Evolutionary conservation across 106 monocot genomes (phyloP).

Genomic region (Allium sativum): DNA sequence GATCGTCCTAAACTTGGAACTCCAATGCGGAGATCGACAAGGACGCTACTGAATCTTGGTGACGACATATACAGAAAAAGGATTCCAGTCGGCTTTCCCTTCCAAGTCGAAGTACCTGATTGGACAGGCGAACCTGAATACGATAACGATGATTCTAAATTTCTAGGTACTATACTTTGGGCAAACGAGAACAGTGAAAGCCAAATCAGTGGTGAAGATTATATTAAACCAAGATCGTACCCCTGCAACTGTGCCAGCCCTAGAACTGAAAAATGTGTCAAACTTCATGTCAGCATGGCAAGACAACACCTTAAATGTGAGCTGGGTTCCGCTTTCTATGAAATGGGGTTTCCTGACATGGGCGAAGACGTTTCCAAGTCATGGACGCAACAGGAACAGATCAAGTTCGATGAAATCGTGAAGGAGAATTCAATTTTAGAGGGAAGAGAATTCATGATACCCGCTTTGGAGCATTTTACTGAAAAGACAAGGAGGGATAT

Average conservation of each 20-base stretch:
- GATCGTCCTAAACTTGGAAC: background rate
- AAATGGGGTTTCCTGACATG: constrained; percentile 55
- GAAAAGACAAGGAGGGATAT: constrained; percentile 41
- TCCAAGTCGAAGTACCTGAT: constrained; percentile 58
- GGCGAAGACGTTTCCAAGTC: constrained; percentile 57
- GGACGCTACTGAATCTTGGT: constrained; percentile 22
- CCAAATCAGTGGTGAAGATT: background rate
- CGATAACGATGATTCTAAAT: constrained; percentile 18
- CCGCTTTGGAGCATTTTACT: constrained; percentile 31
- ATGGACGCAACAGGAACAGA: constrained; percentile 49
- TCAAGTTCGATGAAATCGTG: constrained; percentile 35
- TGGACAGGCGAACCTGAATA: constrained; percentile 20
- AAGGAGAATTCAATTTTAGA: constrained; percentile 25
- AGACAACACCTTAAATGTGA: constrained; percentile 41
- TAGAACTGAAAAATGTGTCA: constrained; percentile 44
- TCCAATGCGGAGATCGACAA: constrained; percentile 47
- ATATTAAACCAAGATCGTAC: constrained; percentile 27
- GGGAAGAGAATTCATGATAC: constrained; percentile 32
- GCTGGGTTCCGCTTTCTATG: constrained; percentile 43
- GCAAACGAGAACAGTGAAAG: constrained; percentile 17
- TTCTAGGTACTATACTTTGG: constrained; percentile 51
- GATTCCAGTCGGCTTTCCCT: constrained; percentile 33
- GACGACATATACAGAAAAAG: constrained; percentile 19
- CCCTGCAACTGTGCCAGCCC: constrained; percentile 33
- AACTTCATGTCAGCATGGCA: constrained; percentile 36